phyloP scores from a whole-genome alignment of 2,329 filamentous ascomycete genomes.

The Colletotrichum sp. region DNA sequence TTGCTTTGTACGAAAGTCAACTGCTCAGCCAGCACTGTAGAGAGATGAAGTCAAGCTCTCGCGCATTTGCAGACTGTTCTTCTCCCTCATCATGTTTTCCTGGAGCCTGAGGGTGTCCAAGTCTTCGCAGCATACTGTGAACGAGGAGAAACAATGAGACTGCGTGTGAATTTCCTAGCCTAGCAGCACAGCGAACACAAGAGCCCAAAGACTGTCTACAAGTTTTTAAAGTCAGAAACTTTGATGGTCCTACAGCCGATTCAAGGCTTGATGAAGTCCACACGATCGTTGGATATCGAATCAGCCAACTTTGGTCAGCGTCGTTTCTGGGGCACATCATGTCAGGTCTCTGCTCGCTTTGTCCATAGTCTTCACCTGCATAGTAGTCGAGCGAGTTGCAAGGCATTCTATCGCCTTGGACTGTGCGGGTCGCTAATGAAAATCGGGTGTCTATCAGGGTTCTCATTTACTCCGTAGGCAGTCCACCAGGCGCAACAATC shows the following conservation, averaged over 20 bases:
- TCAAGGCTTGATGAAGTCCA: background rate
- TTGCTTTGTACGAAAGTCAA: background rate
- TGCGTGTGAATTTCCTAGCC: background rate
- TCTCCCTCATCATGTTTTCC: fast-evolving
- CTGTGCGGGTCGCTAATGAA: background rate
- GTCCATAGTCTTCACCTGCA: background rate
- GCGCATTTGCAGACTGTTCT: background rate
- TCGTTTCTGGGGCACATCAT: background rate
- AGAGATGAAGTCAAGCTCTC: background rate
- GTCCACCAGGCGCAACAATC: background rate
- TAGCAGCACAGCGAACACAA: background rate
- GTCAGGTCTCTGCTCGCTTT: background rate
- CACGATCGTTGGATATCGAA: background rate
- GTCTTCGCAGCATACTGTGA: background rate
- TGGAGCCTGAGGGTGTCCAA: background rate
- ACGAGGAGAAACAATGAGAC: background rate
- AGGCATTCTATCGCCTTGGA: background rate
- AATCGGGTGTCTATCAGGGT: background rate
- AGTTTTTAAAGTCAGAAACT: background rate
- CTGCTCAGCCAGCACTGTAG: fast-evolving
- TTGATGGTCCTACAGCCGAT: background rate
- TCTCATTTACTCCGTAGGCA: background rate
- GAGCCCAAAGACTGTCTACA: background rate
- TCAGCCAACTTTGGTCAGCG: background rate
- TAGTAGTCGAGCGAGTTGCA: background rate